Base-by-base conservation (phyloP, 1,284 basidiomycete species). In the Marasmius fiardii region DNA sequence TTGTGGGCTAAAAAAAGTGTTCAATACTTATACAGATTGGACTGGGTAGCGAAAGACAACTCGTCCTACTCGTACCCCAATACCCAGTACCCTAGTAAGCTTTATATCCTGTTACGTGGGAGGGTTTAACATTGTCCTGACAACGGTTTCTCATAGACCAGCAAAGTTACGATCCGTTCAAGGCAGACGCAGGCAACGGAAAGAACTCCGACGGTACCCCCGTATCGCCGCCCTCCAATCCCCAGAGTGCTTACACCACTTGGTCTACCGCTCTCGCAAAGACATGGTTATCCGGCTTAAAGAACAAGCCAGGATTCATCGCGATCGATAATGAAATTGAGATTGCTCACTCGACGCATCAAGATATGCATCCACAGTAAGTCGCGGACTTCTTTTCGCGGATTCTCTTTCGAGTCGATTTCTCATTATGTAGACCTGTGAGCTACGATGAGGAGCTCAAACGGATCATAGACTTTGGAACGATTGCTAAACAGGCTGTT, bases 281-380 rank as follows among this genome's bases (percentile, higher is more conserved):
- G 55, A 61, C 64, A 37, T 80, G 78, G 78, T 70, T 80, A 4
- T 62, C 67, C 11, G 71, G 71, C 7, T 64, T 80, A 47, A 63
- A 61, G 33, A 71, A 79, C 68, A 79, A 78, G 61, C 78, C 78
- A 0, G 66, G 65, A 4, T 68, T 79, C 43, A 70, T 80, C 23
- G 67, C 74, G 10, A 71, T 81, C 54, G 79, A 81, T 62, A 81
- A 80, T 58, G 78, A 79, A 63, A 80, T 80, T 28, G 79, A 80
- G 63, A 81, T 80, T 55, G 75, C 78, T n/a, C 67, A 67, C 53
- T 76, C 61, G 58, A 82, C 77, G 11, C 78, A 79, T 63, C 74
- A 76, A 63, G 78, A 81, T 60, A 79, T 79, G 76, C 79, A 80
- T 60, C 76, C 78, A 4, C 58, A 61, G 74, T 74, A 60, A 57